Percentiles rank a stretch among this genome's conserved stretches.
Evolutionary conservation across 2,329 filamentous ascomycete species (phyloP).

Genomic region (Penicillium sp.): DNA sequence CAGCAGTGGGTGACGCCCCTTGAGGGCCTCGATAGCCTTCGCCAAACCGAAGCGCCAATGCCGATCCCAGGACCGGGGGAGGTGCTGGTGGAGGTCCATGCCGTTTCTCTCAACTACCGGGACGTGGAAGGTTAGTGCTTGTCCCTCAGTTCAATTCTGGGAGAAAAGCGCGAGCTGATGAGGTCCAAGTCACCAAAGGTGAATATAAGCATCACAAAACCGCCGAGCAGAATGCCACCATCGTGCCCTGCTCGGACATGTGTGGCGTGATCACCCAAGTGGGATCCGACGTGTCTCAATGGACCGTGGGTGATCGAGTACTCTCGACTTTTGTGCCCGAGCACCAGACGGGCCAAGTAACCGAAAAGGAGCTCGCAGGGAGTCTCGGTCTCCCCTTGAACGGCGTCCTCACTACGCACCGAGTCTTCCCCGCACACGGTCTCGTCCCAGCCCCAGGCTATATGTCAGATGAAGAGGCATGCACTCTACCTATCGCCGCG

Average conservation of each 20-base stretch:
- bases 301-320: constrained; percentile 60
- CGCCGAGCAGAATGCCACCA: constrained; percentile 37
- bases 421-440: constrained; percentile 39
- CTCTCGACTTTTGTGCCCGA: constrained; percentile 57
- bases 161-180: background rate
- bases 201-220: constrained; percentile 63
- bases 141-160: background rate
- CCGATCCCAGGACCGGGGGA: constrained; percentile 50
- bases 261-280: constrained; percentile 57
- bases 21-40: constrained; percentile 54
- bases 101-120: constrained; percentile 53
- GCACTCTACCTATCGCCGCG: constrained; percentile 43
- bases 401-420: constrained; percentile 43
- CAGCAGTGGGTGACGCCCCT: constrained; percentile 54
- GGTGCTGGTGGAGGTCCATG: constrained; percentile 50
- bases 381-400: constrained; percentile 59
- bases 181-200: constrained; percentile 56
- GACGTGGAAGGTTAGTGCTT: constrained; percentile 41
- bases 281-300: constrained; percentile 46
- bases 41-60: constrained; percentile 43
- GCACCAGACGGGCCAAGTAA: constrained; percentile 57
- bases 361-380: constrained; percentile 51
- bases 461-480: constrained; percentile 38
- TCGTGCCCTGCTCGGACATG: constrained; percentile 68
- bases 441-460: constrained; percentile 41